Conservation (phyloP, 2,329 filamentous ascomycete species). For the Davidsoniella neocaledoniae region DNA sequence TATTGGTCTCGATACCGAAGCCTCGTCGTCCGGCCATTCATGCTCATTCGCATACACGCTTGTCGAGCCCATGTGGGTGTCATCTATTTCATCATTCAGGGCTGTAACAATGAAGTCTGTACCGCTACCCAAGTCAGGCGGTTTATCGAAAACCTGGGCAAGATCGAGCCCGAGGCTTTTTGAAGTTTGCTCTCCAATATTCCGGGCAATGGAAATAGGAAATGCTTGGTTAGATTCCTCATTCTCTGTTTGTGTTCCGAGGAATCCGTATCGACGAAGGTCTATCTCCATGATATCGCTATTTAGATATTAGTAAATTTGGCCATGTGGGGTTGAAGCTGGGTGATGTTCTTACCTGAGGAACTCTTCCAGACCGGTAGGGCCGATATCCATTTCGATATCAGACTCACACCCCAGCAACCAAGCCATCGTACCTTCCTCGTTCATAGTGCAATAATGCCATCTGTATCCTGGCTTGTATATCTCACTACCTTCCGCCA, state of each 20-base stretch:
- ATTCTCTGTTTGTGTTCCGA: constrained; percentile 57
- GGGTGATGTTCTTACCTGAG: constrained; percentile 33
- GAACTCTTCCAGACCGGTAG: constrained; percentile 70
- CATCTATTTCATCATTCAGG: constrained; percentile 57
- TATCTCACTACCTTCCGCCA: constrained; percentile 86
- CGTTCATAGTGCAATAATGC: constrained; percentile 96
- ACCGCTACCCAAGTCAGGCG: constrained; percentile 69
- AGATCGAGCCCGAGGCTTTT: constrained; percentile 70
- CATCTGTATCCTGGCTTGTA: constrained; percentile 86
- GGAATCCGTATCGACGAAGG: constrained; percentile 73
- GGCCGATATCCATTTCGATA: constrained; percentile 44
- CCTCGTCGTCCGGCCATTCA: constrained; percentile 45
- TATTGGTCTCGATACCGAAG: constrained; percentile 62
- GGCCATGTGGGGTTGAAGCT: not conserved
- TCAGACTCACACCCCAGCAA: constrained; percentile 83
- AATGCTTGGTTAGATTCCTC: constrained; percentile 20
- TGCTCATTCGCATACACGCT: constrained; percentile 28
- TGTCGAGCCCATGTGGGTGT: constrained; percentile 43
- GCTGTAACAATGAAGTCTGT: constrained; percentile 87
- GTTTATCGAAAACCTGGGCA: constrained; percentile 66
- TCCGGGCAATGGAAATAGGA: not conserved
- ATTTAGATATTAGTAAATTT: constrained; percentile 14
- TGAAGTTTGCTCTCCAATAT: constrained; percentile 27
- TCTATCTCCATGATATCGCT: constrained; percentile 88
- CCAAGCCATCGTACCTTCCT: constrained; percentile 92